Evolutionary conservation across 176 grass and related monocot genomes (phyloP), one percentile per base, ranked within the genome.

Genomic region (Zoysia japonica): DNA sequence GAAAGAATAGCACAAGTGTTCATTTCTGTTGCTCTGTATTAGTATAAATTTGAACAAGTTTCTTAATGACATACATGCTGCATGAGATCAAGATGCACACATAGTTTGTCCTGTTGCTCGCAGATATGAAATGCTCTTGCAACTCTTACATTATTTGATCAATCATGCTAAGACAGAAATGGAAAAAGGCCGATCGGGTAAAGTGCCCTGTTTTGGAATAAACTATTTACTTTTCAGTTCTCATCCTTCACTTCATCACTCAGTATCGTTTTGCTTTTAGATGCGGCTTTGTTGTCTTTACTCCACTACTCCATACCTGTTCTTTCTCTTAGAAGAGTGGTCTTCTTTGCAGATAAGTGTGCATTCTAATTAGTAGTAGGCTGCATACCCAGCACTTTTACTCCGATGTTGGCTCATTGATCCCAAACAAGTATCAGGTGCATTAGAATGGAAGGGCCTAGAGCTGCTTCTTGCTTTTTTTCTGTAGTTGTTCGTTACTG

Each of bases 101-200:
- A 77, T 80, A 44, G 14, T 55, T 76, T 76, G 87, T 84, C 87
- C 48, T 64, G 76, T 65, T 66, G 65, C 47, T 88, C 77, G 56
- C 80, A 19, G 59, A 63, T 60, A 43, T 48, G 82, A 76, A 74
- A 11, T 71, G 65, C 48, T 41, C 20, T 16, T 43, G 65, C 64
- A 38, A 42, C 50, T 65, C 70, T 56, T 84, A 39, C 56, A 48
- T 63, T 75, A 47, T 84, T 80, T 80, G 64, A 83, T 70, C 76
- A 64, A 55, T 84, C 81, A 80, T 84, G 81, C 81, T 64, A 80
- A 49, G 54, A 76, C 15, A 35, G 75, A 88, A 80, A 80, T 63
- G 86, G 86, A 70, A 88, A 88, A 88, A 88, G 63, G 76, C n/a
- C 48, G 54, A 9, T 68, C 55, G 19, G 70, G 70, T 79, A 70